Evolutionary conservation across 2,329 filamentous ascomycete species (phyloP).

Genomic region (Xenoacremonium recifei): DNA sequence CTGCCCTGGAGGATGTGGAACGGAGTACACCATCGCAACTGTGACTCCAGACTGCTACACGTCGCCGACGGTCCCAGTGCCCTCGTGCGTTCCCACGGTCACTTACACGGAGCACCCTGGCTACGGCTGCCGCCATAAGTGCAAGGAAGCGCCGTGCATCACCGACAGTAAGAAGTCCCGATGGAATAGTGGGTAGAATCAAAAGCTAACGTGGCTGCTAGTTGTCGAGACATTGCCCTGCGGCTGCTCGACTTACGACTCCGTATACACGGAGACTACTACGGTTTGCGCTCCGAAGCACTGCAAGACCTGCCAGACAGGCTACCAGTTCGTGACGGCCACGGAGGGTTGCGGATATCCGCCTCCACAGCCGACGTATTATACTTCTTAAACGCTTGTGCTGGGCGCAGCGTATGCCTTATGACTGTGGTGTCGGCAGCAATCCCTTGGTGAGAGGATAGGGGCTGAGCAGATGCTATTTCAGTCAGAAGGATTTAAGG

Average conservation of each 20-base stretch:
- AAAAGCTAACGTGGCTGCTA: not conserved
- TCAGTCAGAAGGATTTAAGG: not conserved
- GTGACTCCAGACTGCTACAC: conserved; percentile 16
- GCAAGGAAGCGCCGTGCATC: conserved; percentile 15
- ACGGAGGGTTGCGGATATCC: not conserved
- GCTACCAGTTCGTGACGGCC: not conserved
- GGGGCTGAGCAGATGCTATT: not conserved
- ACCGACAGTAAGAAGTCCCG: conserved; percentile 9
- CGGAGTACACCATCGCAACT: conserved; percentile 25
- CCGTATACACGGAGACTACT: conserved; percentile 12
- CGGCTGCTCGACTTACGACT: conserved; percentile 12
- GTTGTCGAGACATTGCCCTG: conserved; percentile 16
- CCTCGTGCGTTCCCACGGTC: conserved; percentile 14
- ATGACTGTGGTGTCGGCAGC: no score
- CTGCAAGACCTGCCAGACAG: not conserved
- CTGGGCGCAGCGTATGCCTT: not conserved
- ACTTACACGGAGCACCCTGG: conserved; percentile 11
- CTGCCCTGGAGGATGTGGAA: conserved; percentile 28
- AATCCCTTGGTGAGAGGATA: no score
- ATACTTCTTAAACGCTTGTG: not conserved
- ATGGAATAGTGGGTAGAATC: no score
- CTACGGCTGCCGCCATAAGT: conserved; percentile 10
- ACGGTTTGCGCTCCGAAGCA: not conserved
- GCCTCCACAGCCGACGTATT: not conserved
- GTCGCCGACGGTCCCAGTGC: not conserved